phyloP scores from a whole-genome alignment of 441 rosid species.

The Adansonia grandidieri region DNA sequence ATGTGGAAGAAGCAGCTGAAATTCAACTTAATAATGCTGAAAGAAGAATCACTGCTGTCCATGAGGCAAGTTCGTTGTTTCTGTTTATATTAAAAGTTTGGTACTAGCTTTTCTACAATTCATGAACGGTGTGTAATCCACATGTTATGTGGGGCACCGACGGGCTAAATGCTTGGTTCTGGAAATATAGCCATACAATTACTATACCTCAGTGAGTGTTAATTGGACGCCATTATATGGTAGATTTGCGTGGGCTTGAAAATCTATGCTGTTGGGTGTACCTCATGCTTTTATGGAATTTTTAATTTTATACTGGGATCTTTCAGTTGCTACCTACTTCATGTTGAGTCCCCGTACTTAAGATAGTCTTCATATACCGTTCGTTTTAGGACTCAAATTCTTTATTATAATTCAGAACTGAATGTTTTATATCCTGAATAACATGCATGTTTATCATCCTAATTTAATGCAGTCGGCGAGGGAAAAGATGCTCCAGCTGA shows the following conservation, averaged over 20 bases:
- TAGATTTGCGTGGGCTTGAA: conserved; percentile 5
- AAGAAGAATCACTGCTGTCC: conserved; percentile 59
- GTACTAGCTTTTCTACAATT: neutral
- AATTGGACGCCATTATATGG: neutral
- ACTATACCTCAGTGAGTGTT: neutral
- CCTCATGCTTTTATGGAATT: neutral
- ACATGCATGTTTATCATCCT: conserved; percentile 26
- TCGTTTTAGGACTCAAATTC: conserved; percentile 5
- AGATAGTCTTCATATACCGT: conserved; percentile 9
- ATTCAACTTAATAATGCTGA: conserved; percentile 62
- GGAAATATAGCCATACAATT: neutral
- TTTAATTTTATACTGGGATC: conserved; percentile 10
- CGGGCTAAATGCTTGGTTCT: conserved; percentile 25
- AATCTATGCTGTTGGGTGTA: neutral
- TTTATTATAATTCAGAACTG: conserved; percentile 15
- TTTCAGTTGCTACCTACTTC: neutral
- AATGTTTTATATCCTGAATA: conserved; percentile 12
- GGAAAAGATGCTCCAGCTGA: conserved; percentile 56
- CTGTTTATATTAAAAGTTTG: conserved; percentile 19
- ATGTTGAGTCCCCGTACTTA: neutral
- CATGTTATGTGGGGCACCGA: neutral
- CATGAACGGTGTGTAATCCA: neutral
- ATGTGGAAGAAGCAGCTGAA: conserved; percentile 68
- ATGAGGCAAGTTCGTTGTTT: conserved; percentile 60
- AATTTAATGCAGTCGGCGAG: conserved; percentile 51